Percentiles rank a stretch among this genome's conserved stretches.
These are phyloP conservation scores for Fusarium succisae DNA, from an alignment of 2,329 filamentous ascomycete species.

Conservation along the genomic window DNA sequence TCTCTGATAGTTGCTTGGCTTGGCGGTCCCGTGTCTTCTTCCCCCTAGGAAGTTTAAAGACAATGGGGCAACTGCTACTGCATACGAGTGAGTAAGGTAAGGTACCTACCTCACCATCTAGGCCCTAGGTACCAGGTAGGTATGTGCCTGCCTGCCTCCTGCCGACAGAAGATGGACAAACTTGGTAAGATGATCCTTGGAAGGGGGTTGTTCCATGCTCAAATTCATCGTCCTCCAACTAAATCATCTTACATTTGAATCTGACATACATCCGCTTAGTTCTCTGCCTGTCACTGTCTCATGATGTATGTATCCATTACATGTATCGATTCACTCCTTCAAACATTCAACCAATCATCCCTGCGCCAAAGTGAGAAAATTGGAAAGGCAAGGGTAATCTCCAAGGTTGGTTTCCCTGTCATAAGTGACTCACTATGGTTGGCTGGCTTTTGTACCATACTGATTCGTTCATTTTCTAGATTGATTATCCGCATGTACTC, in stretches of 20 bases:
- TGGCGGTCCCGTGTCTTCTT: conserved; percentile 15
- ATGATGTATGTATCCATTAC: conserved; percentile 27
- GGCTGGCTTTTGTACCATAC: conserved; percentile 21
- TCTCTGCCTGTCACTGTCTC: conserved; percentile 27
- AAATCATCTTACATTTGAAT: conserved; percentile 10
- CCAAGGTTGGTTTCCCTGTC: conserved; percentile 22
- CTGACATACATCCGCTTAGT: conserved; percentile 16
- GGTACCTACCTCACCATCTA: background rate
- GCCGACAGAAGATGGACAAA: background rate
- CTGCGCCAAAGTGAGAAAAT: conserved; percentile 23
- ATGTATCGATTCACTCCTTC: conserved; percentile 31
- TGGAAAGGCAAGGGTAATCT: conserved; percentile 26
- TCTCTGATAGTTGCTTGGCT: conserved; percentile 23
- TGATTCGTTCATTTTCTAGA: conserved; percentile 31
- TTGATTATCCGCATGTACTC: conserved; percentile 12
- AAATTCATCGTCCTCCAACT: background rate
- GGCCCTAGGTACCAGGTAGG: background rate
- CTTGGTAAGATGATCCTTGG: background rate
- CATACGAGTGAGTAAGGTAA: background rate
- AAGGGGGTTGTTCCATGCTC: background rate
- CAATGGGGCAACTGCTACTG: conserved; percentile 5
- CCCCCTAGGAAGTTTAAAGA: conserved; percentile 1
- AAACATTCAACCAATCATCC: conserved; percentile 11
- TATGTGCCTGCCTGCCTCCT: background rate
- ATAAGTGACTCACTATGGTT: conserved; percentile 21